Conservation (phyloP, 345 rosid genomes). For the Clausena lansium region DNA sequence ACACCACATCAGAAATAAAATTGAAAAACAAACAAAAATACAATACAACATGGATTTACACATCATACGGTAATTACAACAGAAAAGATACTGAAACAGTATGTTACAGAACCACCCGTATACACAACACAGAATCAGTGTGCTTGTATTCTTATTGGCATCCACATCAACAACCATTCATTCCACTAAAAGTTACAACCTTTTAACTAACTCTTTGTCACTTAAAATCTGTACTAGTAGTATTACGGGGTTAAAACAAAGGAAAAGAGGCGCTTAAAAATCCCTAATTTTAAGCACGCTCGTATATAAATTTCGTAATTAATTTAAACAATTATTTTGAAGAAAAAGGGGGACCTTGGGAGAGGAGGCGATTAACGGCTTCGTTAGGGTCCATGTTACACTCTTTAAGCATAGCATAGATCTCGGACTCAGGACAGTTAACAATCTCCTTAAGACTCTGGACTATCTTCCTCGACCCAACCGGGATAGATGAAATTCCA, state of each 20-base stretch:
- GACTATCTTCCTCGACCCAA: slow-evolving; percentile 77
- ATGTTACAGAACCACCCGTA: background rate
- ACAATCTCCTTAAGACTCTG: slow-evolving; percentile 95
- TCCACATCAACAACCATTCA: background rate
- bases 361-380: slow-evolving; percentile 88
- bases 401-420: slow-evolving; percentile 92
- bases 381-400: slow-evolving; percentile 99
- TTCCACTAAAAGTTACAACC: background rate
- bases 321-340: too few species aligned
- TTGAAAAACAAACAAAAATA: background rate
- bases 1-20: slow-evolving; percentile 13
- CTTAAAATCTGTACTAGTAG: background rate
- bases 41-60: background rate
- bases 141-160: background rate
- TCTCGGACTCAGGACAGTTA: slow-evolving; percentile 89
- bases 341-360: slow-evolving; percentile 56
- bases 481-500: slow-evolving; percentile 70
- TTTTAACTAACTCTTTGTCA: background rate
- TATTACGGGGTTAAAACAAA: background rate
- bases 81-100: background rate
- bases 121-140: background rate
- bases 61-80: background rate
- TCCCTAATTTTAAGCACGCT: slow-evolving; percentile 11
- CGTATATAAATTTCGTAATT: background rate
- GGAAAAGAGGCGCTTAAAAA: background rate